Base-by-base conservation (phyloP, 1,284 basidiomycete genomes). In the Anthracocystis panici-leucophaei region DNA sequence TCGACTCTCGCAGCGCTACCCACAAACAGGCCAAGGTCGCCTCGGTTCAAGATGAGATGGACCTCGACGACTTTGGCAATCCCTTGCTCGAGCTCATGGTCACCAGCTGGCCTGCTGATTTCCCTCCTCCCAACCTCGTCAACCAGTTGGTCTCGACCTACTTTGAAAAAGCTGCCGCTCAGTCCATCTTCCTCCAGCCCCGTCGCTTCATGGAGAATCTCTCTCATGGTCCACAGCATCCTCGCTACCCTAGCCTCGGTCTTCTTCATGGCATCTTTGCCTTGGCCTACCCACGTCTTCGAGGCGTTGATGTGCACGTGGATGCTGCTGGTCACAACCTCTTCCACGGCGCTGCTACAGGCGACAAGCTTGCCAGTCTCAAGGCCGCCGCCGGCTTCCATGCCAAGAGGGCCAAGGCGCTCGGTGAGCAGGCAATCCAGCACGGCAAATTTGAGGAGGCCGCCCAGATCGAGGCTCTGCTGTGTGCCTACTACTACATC, bases 181-280 rank as follows among this genome's bases (percentile, higher is more conserved):
- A 76, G 56, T 67, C 72, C 50, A 63, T 68, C 50, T 65, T 77
- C 27, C 54, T 80, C 23, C 78, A 80, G 20, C 78, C 78, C 0
- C 55, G 57, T 9, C 67, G 59, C 31, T 80, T 80, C 67, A 68
- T 80, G 61, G 59, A 71, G 59, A 63, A 61, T 14, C 64, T 81
- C 12, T 63, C 68, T 10, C 61, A 75, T 11, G 77, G 75, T 3
- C 79, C 77, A 5, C 68, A 64, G 35, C 74, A 76, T 25, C 60
- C 75, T 27, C 65, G 66, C 40, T 81, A 74, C 61, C 79, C 79
- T 8, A 62, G 69, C 41, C 62, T 62, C 8, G 72, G 75, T 23
- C 35, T 79, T 18, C 63, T 81, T 2, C 79, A 81, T 64, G 69
- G 71, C 52, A 79, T 81, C 52, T 78, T 79, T 54, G 75, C 79